Evolutionary conservation across 2,329 filamentous ascomycete species (phyloP).

Genomic region (Furcasterigmium sp.): DNA sequence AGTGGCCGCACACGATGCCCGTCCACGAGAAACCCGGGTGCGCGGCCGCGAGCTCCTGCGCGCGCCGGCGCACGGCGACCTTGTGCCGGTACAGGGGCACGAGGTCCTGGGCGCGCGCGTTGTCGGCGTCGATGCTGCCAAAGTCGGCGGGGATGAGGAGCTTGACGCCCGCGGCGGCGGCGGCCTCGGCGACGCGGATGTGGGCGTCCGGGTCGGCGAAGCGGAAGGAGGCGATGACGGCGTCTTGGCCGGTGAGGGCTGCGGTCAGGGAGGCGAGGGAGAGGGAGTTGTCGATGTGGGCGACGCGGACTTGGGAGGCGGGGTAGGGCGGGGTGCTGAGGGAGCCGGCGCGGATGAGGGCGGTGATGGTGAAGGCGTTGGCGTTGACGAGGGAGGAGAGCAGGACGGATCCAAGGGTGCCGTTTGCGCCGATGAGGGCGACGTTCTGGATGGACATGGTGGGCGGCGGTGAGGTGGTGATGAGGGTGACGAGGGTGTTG

Average conservation of each 20-base stretch:
- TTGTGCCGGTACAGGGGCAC: conserved; percentile 29
- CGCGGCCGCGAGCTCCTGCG: conserved; percentile 19
- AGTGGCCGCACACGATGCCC: conserved; percentile 31
- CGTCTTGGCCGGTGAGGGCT: conserved; percentile 27
- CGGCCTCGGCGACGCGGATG: conserved; percentile 28
- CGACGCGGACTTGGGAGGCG: conserved; percentile 10
- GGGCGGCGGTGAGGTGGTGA: too few relatives aligned
- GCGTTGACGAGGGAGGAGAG: conserved; percentile 23
- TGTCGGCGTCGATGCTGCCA: conserved; percentile 31
- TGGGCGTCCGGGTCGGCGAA: conserved; percentile 22
- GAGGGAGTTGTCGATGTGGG: conserved; percentile 24
- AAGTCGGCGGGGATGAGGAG: conserved; percentile 35
- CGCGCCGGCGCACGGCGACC: conserved; percentile 22
- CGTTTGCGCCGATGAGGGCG: conserved; percentile 30
- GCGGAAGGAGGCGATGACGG: conserved; percentile 28
- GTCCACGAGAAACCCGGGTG: conserved; percentile 26
- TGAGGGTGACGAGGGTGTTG: not conserved
- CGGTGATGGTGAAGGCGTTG: conserved; percentile 23
- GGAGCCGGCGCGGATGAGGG: conserved; percentile 26
- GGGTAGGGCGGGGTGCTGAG: conserved; percentile 15
- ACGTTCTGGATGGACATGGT: conserved; percentile 27
- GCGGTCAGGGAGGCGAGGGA: conserved; percentile 20
- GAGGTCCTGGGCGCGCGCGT: conserved; percentile 24
- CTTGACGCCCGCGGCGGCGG: conserved; percentile 26
- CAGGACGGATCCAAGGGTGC: conserved; percentile 26